Percentiles rank a stretch among this genome's conserved stretches.
Evolutionary conservation across 257 asterid genomes (phyloP).

Genomic region (Nyctanthes arbortristis): DNA sequence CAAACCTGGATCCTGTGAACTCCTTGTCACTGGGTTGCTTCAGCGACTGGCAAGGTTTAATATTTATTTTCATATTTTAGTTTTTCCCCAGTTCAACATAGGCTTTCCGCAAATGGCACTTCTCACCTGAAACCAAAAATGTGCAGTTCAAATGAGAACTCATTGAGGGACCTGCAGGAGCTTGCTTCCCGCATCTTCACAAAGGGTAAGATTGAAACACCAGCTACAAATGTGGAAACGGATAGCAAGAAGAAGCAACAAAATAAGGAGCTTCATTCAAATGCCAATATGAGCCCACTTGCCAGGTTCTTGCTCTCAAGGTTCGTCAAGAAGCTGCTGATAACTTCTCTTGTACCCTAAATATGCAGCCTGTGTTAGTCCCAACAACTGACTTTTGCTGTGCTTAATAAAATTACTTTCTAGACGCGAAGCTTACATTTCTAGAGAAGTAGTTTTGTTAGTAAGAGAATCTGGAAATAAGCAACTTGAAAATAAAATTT

Average conservation of each 20-base stretch:
- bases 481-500: too few relatives aligned
- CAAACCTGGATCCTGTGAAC: conserved; percentile 80
- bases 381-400: neutral
- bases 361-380: neutral
- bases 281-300: conserved; percentile 88
- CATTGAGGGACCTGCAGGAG: conserved; percentile 84
- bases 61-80: conserved; percentile 14
- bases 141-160: conserved; percentile 78
- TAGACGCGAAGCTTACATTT: neutral
- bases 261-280: conserved; percentile 65
- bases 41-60: conserved; percentile 82
- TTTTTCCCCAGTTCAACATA: conserved; percentile 9
- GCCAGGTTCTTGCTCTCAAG: conserved; percentile 99
- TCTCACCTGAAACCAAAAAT: conserved; percentile 23
- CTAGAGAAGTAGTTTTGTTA: too few relatives aligned
- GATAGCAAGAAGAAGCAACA: conserved; percentile 76
- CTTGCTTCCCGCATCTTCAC: conserved; percentile 63
- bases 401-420: too few relatives aligned
- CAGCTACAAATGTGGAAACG: conserved; percentile 48
- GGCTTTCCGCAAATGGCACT: conserved; percentile 7
- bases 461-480: too few relatives aligned
- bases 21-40: conserved; percentile 72
- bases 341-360: neutral
- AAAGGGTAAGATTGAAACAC: conserved; percentile 60
- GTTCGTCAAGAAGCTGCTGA: conserved; percentile 43